Percentiles rank a stretch among this genome's conserved stretches.
These are phyloP conservation scores for Aureobasidium uvarum DNA, from an alignment of 2,329 filamentous ascomycete genomes.

Conservation along the genomic window DNA sequence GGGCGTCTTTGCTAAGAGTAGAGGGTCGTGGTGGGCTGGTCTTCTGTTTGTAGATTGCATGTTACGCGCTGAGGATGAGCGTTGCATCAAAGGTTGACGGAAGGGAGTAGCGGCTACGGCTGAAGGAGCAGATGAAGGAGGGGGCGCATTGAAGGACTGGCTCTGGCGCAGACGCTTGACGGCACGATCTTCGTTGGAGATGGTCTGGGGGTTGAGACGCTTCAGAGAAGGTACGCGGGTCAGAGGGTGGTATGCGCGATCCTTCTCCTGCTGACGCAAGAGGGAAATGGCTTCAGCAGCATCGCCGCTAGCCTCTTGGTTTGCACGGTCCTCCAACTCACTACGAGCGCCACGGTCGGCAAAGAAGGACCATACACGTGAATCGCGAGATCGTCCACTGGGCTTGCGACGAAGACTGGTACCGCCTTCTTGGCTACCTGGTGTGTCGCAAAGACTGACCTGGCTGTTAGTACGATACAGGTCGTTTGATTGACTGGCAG, in stretches of 20 bases:
- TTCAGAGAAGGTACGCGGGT: slow-evolving; percentile 21
- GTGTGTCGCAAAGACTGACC: slow-evolving; percentile 44
- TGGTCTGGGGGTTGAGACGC: slow-evolving; percentile 13
- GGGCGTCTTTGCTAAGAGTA: slow-evolving; percentile 9
- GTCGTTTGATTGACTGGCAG: slow-evolving; percentile 44
- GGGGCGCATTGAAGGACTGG: slow-evolving; percentile 16
- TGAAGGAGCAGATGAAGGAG: slow-evolving; percentile 24
- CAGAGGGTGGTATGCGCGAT: slow-evolving; percentile 15
- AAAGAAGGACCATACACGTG: slow-evolving; percentile 87
- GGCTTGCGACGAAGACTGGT: slow-evolving; percentile 42
- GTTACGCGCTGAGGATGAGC: slow-evolving; percentile 38
- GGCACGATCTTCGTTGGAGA: slow-evolving; percentile 12
- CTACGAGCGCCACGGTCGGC: slow-evolving; percentile 78
- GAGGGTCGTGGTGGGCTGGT: not conserved
- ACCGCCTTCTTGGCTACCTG: slow-evolving; percentile 18
- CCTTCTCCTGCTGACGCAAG: slow-evolving; percentile 21
- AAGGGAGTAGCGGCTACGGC: slow-evolving; percentile 27
- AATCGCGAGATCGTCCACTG: slow-evolving; percentile 72
- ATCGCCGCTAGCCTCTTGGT: slow-evolving; percentile 75
- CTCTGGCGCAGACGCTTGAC: slow-evolving; percentile 20
- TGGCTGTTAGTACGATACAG: slow-evolving; percentile 72
- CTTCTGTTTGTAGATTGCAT: slow-evolving; percentile 31
- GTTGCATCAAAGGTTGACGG: slow-evolving; percentile 35
- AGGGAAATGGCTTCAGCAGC: slow-evolving; percentile 69
- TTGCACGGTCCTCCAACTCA: slow-evolving; percentile 74